Evolutionary conservation across 2,329 filamentous ascomycete species (phyloP).

Genomic region (Taxawa tesnikishii): DNA sequence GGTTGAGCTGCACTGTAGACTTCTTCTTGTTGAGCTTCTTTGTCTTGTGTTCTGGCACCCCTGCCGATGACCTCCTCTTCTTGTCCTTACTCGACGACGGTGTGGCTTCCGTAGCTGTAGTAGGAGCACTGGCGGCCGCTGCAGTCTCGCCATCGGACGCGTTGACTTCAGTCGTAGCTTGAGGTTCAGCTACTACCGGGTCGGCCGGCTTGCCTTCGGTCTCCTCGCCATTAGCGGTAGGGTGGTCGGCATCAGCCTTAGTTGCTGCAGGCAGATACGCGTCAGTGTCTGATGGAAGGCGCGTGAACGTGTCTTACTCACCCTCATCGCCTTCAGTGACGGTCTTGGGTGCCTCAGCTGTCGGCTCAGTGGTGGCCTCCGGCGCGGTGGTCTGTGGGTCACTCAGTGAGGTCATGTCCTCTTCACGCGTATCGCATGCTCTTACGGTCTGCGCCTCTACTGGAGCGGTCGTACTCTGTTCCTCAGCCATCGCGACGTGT

Average conservation of each 20-base stretch:
- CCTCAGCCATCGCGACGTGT: constrained; percentile 18
- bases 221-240: background rate
- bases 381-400: constrained; percentile 4
- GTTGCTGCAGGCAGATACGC: background rate
- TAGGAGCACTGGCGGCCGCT: constrained; percentile 6
- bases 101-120: constrained; percentile 6
- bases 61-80: constrained; percentile 48
- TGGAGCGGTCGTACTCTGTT: constrained; percentile 13
- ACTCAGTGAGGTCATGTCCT: constrained; percentile 2
- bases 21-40: constrained; percentile 83
- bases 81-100: constrained; percentile 18
- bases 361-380: constrained; percentile 4
- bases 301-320: background rate
- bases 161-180: constrained; percentile 10
- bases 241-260: background rate
- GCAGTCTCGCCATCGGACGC: constrained; percentile 9
- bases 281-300: background rate
- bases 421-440: constrained; percentile 1
- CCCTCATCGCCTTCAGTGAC: constrained; percentile 3
- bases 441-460: constrained; percentile 10
- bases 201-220: constrained; percentile 3
- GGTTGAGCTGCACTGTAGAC: constrained; percentile 53
- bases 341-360: background rate
- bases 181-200: constrained; percentile 5
- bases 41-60: constrained; percentile 52